Evolutionary conservation across 257 asterid genomes (phyloP).

Genomic region (Buddleja alternifolia): DNA sequence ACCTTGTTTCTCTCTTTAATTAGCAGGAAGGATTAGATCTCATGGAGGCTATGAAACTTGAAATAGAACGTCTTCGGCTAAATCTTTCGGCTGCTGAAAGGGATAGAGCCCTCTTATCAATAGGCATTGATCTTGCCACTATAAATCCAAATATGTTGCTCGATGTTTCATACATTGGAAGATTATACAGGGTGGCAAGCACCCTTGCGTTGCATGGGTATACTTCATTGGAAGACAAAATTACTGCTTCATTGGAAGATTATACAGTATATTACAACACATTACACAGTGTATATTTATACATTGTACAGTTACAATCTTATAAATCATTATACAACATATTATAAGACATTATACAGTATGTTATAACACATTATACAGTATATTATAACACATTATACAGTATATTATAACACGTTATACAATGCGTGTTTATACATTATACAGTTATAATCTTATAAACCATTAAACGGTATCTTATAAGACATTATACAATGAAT

Average conservation of each 20-base stretch:
- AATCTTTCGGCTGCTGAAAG: slow-evolving; percentile 96
- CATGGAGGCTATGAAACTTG: slow-evolving; percentile 88
- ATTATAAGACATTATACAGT: too few relatives aligned
- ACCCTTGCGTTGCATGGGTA: slow-evolving; percentile 85
- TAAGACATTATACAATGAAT: too few relatives aligned
- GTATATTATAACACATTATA: too few relatives aligned
- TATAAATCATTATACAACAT: too few relatives aligned
- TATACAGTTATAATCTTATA: too few relatives aligned
- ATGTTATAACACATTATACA: too few relatives aligned
- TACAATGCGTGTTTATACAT: too few relatives aligned
- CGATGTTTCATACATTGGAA: slow-evolving; percentile 72
- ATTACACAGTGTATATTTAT: too few relatives aligned
- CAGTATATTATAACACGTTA: too few relatives aligned
- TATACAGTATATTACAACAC: too few relatives aligned
- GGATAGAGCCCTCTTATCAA: slow-evolving; percentile 86
- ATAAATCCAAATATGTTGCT: slow-evolving; percentile 82
- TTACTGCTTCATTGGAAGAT: slow-evolving; percentile 76
- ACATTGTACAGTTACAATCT: too few relatives aligned
- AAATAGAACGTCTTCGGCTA: slow-evolving; percentile 77
- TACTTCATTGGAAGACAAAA: slow-evolving; percentile 80
- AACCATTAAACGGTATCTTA: too few relatives aligned
- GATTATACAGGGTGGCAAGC: slow-evolving; percentile 65
- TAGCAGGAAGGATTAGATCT: slow-evolving; percentile 76
- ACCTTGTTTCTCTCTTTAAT: slow-evolving; percentile 26
- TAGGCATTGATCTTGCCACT: slow-evolving; percentile 94